Conservation (phyloP, 2,329 filamentous ascomycete species). For the Hirsutella minnesotensis region DNA sequence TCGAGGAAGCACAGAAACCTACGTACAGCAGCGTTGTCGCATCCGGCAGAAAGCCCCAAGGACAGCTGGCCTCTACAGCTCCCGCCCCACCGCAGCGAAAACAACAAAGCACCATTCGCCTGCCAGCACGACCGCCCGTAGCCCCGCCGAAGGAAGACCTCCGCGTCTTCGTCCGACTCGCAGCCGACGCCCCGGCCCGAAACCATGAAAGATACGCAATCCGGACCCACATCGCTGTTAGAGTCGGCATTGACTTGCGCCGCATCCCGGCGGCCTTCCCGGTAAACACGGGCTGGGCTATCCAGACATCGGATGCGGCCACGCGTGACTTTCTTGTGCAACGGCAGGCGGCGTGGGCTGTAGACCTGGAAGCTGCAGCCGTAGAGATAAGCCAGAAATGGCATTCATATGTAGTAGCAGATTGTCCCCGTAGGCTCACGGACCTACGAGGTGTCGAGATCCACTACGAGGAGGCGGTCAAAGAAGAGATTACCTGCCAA, state of each 20-base stretch:
- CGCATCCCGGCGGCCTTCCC: too few species aligned
- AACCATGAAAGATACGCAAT: not conserved
- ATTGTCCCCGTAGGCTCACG: too few species aligned
- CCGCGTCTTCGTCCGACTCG: not conserved
- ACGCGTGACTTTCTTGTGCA: not conserved
- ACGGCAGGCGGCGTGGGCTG: not conserved
- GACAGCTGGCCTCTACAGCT: too few species aligned
- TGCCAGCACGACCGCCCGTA: too few species aligned
- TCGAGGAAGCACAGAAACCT: too few species aligned
- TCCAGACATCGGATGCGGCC: not conserved
- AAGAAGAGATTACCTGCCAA: not conserved
- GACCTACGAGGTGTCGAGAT: too few species aligned
- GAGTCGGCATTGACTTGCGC: too few species aligned
- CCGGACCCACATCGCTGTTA: not conserved
- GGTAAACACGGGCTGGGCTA: not conserved
- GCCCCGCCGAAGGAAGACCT: not conserved
- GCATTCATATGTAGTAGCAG: too few species aligned
- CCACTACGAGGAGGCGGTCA: not conserved
- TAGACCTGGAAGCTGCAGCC: not conserved
- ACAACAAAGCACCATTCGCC: too few species aligned
- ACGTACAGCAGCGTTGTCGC: too few species aligned
- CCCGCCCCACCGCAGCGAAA: too few species aligned
- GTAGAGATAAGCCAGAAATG: too few species aligned
- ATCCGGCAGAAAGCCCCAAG: not conserved
- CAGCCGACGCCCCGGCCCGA: not conserved